Evolutionary conservation across 1,139 yeast genomes (phyloP), one percentile per base, ranked within the genome.

Genomic region (Yamadazyma taylorii): DNA sequence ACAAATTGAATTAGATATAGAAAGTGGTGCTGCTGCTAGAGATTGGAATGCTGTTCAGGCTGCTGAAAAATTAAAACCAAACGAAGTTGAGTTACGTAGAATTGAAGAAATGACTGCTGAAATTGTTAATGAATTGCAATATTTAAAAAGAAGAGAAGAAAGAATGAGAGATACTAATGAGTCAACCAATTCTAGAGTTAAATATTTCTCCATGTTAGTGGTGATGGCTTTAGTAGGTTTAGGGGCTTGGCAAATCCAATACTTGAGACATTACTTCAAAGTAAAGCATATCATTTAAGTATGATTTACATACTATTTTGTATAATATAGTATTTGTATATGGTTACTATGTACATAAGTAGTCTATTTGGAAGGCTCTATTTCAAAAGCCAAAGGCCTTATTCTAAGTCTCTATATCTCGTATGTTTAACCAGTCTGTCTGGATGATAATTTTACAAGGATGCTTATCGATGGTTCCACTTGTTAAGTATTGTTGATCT

Each of bases 31-130:
- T 38, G 88, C 90, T 52, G 97, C 97, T 28, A 83, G 97, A 64
- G 97, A 92, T 66, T 92, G 97, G 97, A 88, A 88, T 58, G 89
- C 94, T 19, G 73, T 89, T 46, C 97, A 90, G 68, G 90, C 96
- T 28, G 78, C 86, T 33, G 97, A 90, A 63, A 87, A 88, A 60
- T 80, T 92, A 63, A 87, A 85, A 67, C 97, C 98, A 9, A 79
- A 84, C 34, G 98, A 92, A 63, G 81, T 89, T 38, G 95, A 87
- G 54, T 73, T 92, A 60, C 81, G 90, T 61, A 81, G 86, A 58
- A 70, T 90, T 42, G 90, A 87, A 60, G 95, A 85, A 56, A 64
- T 87, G 64, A 79, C 94, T 35, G 82, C 78, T 44, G 97, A 92
- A 66, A 78, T 92, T 52, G 75, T 74, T 43, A 68, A 69, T 42